Conservation (phyloP, 768 basidiomycete genomes). For the Mycena metata region DNA sequence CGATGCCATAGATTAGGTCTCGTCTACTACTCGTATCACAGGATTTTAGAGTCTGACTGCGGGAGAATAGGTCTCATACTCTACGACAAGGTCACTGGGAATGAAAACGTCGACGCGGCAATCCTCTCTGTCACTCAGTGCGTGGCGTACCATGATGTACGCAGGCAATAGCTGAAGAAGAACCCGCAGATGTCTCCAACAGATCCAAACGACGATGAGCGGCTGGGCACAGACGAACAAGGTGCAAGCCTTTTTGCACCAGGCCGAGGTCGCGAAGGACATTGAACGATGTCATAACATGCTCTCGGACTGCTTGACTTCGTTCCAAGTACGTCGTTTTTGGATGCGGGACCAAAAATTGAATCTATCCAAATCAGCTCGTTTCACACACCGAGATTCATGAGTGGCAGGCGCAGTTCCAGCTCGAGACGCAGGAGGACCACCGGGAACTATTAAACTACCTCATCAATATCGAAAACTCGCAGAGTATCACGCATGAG, state of each 20-base stretch:
- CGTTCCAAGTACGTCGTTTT: constrained; percentile 58
- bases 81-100: constrained; percentile 48
- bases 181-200: constrained; percentile 45
- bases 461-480: constrained; percentile 60
- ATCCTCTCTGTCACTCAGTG: constrained; percentile 51
- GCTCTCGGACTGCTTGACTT: constrained; percentile 60
- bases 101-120: constrained; percentile 49
- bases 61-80: constrained; percentile 57
- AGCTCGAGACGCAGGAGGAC: constrained; percentile 55
- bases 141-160: constrained; percentile 37
- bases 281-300: constrained; percentile 61
- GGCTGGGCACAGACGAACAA: constrained; percentile 57
- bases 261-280: constrained; percentile 57
- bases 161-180: not conserved
- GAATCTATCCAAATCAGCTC: constrained; percentile 49
- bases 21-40: constrained; percentile 10
- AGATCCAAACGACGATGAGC: constrained; percentile 57
- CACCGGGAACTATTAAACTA: constrained; percentile 57
- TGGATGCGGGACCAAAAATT: not conserved
- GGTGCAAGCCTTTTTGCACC: constrained; percentile 60
- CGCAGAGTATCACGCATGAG: constrained; percentile 51
- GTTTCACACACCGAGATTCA: constrained; percentile 60
- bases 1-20: constrained; percentile 60
- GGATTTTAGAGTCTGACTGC: too few species aligned
- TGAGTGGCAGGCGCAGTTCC: constrained; percentile 63